Evolutionary conservation across 805 yeast species (phyloP), one percentile per base, ranked within the genome.

Genomic region (Candida schatavii): DNA sequence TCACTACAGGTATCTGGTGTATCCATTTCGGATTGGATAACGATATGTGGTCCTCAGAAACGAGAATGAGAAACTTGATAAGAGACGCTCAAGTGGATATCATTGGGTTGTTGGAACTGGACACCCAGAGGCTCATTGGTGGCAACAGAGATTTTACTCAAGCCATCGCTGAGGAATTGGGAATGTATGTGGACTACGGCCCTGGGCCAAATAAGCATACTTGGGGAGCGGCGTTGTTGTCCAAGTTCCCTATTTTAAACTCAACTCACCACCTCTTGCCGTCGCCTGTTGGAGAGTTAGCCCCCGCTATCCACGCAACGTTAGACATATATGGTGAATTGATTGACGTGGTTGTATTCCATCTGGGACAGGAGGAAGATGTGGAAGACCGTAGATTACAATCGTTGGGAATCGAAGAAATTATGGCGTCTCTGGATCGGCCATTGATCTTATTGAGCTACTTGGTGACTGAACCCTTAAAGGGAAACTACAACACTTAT

Each of bases 161-260:
- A 67, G 80, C 82, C 49, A 67, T 93, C 41, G 96, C 97, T 1
- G 95, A 89, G 62, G 96, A 91, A 52, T 73, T 93, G 51, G 91
- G 88, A 32, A 88, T 88, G 91, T 93, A 93, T 59, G 90, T 83
- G 18, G 99, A 93, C 62, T 93, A 81, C 59, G 99, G 99, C 5
- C 99, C 99, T 5, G 97, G 97, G 11, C 97, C 98, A 41, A 88
- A 89, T 61, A 85, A 90, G 62, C 98, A 93, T 67, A 93, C 99
- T 0, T 93, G 99, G 99, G 99, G 99, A 32, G 85, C 90, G 38
- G 93, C 93, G 2, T 72, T 93, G 46, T 70, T 93, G 50, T 90
- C 97, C 17, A 88, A 90, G 59, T 93, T 91, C 76, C 99, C 99
- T 23, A 93, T 93, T 47, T 52, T 93, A 43, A 79, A 84, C 56